phyloP scores from a whole-genome alignment of 176 grass and related monocot species.

The Avena insularis region DNA sequence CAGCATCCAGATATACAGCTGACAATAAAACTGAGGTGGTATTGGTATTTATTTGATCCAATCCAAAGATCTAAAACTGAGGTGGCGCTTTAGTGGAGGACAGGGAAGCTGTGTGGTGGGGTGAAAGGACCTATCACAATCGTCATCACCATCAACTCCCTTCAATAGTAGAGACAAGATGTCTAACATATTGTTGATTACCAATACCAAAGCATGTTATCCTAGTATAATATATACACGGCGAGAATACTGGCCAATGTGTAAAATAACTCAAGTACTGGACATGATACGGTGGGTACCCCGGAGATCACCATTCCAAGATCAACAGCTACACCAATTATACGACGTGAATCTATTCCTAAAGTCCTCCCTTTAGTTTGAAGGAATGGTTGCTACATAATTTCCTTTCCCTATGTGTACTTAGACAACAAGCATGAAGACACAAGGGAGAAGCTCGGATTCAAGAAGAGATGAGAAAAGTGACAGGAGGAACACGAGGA shows the following conservation, averaged over 20 bases:
- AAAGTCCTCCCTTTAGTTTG: too few species aligned
- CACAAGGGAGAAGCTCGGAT: too few species aligned
- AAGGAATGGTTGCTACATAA: too few species aligned
- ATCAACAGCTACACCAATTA: too few species aligned
- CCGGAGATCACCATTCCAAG: too few species aligned
- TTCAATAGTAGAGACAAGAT: not conserved
- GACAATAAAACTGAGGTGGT: too few species aligned
- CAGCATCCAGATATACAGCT: too few species aligned
- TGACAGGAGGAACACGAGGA: too few species aligned
- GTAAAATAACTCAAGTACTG: conserved; percentile 5
- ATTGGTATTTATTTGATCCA: not conserved
- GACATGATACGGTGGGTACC: not conserved
- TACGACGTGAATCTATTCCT: too few species aligned
- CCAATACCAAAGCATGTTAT: not conserved
- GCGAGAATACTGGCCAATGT: not conserved
- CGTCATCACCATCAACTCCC: not conserved
- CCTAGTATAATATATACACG: not conserved
- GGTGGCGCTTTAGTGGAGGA: not conserved
- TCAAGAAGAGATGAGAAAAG: too few species aligned
- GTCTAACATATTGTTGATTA: not conserved
- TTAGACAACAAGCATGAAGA: too few species aligned
- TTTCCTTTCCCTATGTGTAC: too few species aligned
- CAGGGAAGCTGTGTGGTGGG: not conserved
- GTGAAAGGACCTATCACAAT: not conserved
- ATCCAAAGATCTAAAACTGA: not conserved